A percentile compares a stretch with the other conserved stretches of the same genome.
These are phyloP conservation scores for Talaromyces sp. DNA, from an alignment of 2,329 filamentous ascomycete genomes.

Conservation along the genomic window DNA sequence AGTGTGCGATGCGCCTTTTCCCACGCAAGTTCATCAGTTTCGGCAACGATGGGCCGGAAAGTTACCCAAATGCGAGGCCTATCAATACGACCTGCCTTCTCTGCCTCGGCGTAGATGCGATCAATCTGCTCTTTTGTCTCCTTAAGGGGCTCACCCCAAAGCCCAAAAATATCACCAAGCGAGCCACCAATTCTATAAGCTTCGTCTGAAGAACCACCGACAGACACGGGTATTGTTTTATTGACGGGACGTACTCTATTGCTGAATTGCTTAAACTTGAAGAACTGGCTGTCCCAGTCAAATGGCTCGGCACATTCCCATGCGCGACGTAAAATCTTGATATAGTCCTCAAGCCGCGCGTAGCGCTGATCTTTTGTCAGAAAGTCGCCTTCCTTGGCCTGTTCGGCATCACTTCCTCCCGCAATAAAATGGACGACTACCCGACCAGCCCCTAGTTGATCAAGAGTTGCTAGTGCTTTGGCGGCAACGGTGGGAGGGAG, in stretches of 20 bases:
- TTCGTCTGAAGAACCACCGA: conserved; percentile 57
- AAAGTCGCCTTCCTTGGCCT: conserved; percentile 59
- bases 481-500: conserved; percentile 61
- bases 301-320: conserved; percentile 57
- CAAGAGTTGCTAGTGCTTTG: conserved; percentile 59
- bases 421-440: conserved; percentile 63
- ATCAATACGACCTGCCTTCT: conserved; percentile 54
- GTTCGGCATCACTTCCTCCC: conserved; percentile 58
- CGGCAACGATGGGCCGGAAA: conserved; percentile 59
- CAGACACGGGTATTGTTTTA: conserved; percentile 55
- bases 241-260: conserved; percentile 54
- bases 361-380: conserved; percentile 57
- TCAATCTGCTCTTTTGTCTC: conserved; percentile 62
- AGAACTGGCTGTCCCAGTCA: conserved; percentile 60
- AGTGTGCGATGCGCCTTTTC: conserved; percentile 57
- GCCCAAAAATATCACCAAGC: conserved; percentile 59
- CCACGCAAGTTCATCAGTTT: conserved; percentile 62
- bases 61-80: conserved; percentile 61
- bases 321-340: conserved; percentile 56
- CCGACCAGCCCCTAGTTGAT: conserved; percentile 56
- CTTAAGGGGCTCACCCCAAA: conserved; percentile 62
- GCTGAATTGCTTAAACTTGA: conserved; percentile 57
- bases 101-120: conserved; percentile 56
- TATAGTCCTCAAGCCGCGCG: conserved; percentile 58
- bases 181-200: conserved; percentile 59